These are phyloP conservation scores for Botrytis elliptica DNA, from an alignment of 2,329 filamentous ascomycete species.

Conservation along the genomic window DNA sequence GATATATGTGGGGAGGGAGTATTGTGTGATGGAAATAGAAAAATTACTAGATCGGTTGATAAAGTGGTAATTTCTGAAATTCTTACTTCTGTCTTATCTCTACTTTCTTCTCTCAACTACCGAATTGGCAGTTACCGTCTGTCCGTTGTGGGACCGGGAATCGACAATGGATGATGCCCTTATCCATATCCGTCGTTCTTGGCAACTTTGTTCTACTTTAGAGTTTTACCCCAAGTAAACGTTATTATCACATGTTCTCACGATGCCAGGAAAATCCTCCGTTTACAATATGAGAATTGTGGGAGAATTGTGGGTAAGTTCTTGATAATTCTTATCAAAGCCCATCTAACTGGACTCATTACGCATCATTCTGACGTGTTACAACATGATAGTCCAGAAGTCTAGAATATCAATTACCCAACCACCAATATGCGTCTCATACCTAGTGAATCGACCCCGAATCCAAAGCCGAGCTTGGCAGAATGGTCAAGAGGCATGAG, in stretches of 20 bases:
- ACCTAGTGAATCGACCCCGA: not conserved
- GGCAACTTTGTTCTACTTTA: not conserved
- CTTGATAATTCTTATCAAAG: not conserved
- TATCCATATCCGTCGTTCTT: not conserved
- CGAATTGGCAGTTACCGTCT: not conserved
- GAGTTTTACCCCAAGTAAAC: not conserved
- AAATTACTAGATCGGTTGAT: not conserved
- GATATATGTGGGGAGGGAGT: not conserved
- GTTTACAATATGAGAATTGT: not conserved
- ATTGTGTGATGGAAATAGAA: not conserved
- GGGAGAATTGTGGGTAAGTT: not conserved
- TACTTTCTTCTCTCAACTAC: not conserved
- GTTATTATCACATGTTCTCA: not conserved
- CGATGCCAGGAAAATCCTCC: not conserved
- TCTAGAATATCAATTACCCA: not conserved
- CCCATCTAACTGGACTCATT: not conserved
- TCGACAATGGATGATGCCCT: not conserved
- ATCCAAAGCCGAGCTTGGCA: not conserved
- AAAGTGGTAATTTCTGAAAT: not conserved
- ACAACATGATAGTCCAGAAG: not conserved
- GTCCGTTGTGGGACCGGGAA: not conserved
- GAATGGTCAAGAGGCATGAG: not conserved
- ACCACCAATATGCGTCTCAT: not conserved
- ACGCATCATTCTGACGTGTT: not conserved
- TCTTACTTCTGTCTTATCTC: not conserved